Base-by-base conservation (phyloP, 305 asterid species). In the Fraxinus latifolia region DNA sequence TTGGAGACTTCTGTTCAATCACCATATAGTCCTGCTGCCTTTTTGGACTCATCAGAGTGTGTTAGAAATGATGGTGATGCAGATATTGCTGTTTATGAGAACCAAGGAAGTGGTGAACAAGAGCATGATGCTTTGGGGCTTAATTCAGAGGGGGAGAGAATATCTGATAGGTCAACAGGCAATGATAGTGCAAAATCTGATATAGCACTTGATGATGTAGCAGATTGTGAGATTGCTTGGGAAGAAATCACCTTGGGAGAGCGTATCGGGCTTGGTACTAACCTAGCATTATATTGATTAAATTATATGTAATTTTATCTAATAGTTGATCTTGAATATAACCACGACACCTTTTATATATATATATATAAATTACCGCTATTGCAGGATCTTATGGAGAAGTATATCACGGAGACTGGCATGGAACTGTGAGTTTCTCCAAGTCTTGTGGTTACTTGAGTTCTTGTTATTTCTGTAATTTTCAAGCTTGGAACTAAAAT, bases 401-500 rank as follows among this genome's bases (percentile, higher is more conserved):
- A 92, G 99, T 95, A 62, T 93, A 93, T 70, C 98, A 90, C 80
- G 99, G 98, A 73, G 99, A 95, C 74, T 95, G 98, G 99, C 98
- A 94, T 86, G 99, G 97, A 89, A 95, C 99, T 86, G 99, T 95
- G 89, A 95, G 99, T 93, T 81, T 80, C 47, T 84, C 36, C 67
- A 50, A 79, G 80, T 31, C 87, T 83, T 86, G 34, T 71, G 67
- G 44, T 70, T 58, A 12, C 80, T 77, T 58, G 27, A 68, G 58
- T 70, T 81, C 36, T 62, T 29, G 83, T 31, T 70, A 67, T 76
- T 78, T 80, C 75, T 75, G 17, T 25, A 17, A 15, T 76, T 14
- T 78, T 2, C 31, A 60, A 15, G 34, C 75, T 19, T 9, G 58
- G 42, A 37, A n/a, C 32, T 15, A 34, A 19, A 74, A 74, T 19